These are phyloP conservation scores for Ascochyta pisi DNA, from an alignment of 2,329 filamentous ascomycete genomes.

Conservation along the genomic window DNA sequence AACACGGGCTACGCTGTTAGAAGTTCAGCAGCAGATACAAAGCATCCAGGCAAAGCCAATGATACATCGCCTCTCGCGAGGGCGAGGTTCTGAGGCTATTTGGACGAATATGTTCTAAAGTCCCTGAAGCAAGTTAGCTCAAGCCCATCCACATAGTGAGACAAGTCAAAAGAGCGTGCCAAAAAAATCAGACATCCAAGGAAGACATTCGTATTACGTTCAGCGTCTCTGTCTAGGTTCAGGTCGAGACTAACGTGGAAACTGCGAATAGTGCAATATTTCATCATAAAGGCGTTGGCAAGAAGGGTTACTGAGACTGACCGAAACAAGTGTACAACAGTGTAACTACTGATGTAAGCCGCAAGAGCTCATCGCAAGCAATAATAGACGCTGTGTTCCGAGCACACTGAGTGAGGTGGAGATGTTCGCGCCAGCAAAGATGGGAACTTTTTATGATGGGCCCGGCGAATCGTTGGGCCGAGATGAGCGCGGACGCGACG, in stretches of 20 bases:
- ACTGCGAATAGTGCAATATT: slow-evolving; percentile 23
- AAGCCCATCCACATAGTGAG: neutral
- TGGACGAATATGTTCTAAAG: neutral
- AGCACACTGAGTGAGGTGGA: neutral
- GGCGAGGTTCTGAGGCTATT: neutral
- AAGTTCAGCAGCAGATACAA: too few relatives aligned
- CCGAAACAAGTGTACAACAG: neutral
- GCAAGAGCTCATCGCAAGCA: neutral
- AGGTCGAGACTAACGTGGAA: slow-evolving; percentile 22
- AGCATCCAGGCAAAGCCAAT: too few relatives aligned
- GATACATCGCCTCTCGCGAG: neutral
- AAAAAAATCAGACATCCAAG: slow-evolving; percentile 21
- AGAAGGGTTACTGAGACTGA: slow-evolving; percentile 1
- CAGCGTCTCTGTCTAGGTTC: slow-evolving; percentile 20
- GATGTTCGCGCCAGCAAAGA: neutral
- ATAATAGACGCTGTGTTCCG: slow-evolving; percentile 1
- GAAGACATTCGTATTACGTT: slow-evolving; percentile 21
- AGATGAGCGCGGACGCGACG: neutral
- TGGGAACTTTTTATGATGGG: slow-evolving; percentile 15
- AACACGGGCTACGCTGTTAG: too few relatives aligned
- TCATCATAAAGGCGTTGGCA: slow-evolving; percentile 12
- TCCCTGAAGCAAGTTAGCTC: slow-evolving; percentile 5
- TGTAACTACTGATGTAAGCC: neutral
- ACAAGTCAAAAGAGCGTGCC: neutral
- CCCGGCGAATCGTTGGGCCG: slow-evolving; percentile 12